Evolutionary conservation across 129 eudicot species (phyloP), one percentile per base, ranked within the genome.

Genomic region (Lactuca sativa): DNA sequence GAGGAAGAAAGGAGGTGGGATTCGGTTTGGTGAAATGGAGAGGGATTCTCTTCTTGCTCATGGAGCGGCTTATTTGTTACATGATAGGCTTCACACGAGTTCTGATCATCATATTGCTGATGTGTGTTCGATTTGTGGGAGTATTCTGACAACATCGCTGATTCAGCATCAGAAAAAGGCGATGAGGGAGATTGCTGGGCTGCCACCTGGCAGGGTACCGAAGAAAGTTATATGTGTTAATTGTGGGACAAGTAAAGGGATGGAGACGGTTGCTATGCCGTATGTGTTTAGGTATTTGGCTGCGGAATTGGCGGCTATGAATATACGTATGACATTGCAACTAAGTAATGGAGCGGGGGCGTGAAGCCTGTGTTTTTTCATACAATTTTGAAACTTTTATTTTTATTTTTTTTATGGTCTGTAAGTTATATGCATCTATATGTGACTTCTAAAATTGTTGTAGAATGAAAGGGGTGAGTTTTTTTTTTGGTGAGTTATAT

Each of bases 251-350:
- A 83, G 88, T 60, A 89, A 89, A 65, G 97, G 95, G 2, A 93
- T 93, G 98, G 95, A 87, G 70, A 93, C 97, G 9, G 98, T 89
- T 32, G 92, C 97, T 4, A 85, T 93, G 98, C 98, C 98, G 7
- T 93, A 89, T n/a, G 97, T 93, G 8, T 89, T 89, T 72, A 80
- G 95, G 65, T 86, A 89, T 72, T 73, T 93, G 66, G 96, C 97
- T 52, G 90, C 98, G 3, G 98, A 93, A 75, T 77, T 93, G 69
- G 96, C 92, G 4, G 92, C 95, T 43, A 93, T 93, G 98, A 89
- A 89, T 67, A 89, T 89, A 12, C 83, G 86, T 41, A 74, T 93
- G 90, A 83, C 87, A 6, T 85, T 93, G 49, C 70, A 89, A 32
- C 61, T 93, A 15, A 89, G 86, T 72, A 81, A 86, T 69, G 83